Conservation (phyloP, 2,329 filamentous ascomycete species). For the Arthrinium puccinioides region DNA sequence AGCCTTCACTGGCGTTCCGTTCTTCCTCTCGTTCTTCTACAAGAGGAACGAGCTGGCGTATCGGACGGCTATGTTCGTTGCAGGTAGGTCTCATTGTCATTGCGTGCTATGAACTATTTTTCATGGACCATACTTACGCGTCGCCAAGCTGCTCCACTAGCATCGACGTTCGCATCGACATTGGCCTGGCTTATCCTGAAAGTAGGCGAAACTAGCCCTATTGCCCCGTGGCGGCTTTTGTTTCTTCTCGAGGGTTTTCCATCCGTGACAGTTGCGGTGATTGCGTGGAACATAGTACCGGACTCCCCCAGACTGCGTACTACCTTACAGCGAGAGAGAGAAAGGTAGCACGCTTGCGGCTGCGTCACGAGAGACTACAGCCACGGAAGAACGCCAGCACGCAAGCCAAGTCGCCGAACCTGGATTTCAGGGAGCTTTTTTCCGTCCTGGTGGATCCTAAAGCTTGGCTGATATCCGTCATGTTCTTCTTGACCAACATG, state of each 20-base stretch:
- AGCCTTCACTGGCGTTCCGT: conserved; percentile 56
- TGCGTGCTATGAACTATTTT: background rate
- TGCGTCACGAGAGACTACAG: conserved; percentile 41
- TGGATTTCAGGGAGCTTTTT: conserved; percentile 50
- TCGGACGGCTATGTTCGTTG: conserved; percentile 79
- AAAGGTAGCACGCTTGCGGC: conserved; percentile 63
- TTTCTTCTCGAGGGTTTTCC: conserved; percentile 84
- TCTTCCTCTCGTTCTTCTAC: conserved; percentile 60
- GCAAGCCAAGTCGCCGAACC: conserved; percentile 16
- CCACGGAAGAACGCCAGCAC: conserved; percentile 17
- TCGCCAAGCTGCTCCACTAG: conserved; percentile 63
- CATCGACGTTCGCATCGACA: conserved; percentile 73
- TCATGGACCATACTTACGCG: background rate
- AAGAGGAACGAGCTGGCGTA: conserved; percentile 69
- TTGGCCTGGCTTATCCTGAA: conserved; percentile 74
- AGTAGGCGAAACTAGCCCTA: conserved; percentile 55
- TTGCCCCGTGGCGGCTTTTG: conserved; percentile 78
- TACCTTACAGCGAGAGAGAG: conserved; percentile 59
- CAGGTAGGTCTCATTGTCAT: conserved; percentile 35
- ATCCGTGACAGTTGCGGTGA: conserved; percentile 64
- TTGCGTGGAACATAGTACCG: conserved; percentile 69
- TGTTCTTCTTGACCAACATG: conserved; percentile 85
- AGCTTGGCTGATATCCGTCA: conserved; percentile 67
- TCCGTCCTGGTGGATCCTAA: conserved; percentile 58
- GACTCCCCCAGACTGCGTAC: conserved; percentile 63